Evolutionary conservation across 73 alveolate genomes (phyloP).

Genomic region (Stentor coeruleus): DNA sequence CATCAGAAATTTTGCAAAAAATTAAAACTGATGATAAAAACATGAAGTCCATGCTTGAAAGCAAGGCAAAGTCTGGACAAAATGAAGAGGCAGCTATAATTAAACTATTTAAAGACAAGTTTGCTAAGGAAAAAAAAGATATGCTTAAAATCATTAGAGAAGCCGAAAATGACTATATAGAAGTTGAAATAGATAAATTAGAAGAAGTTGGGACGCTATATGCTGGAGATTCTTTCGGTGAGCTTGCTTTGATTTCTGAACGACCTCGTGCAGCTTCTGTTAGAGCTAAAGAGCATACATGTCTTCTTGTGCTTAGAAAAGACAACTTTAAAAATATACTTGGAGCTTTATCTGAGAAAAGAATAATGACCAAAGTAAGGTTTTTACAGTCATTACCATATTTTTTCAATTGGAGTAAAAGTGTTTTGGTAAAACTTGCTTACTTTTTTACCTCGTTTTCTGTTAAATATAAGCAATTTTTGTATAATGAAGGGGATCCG

Average conservation of each 20-base stretch:
- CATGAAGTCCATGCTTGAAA: not conserved
- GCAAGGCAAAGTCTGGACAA: not conserved
- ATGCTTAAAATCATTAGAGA: not conserved
- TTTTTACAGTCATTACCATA: constrained; percentile 40
- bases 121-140: not conserved
- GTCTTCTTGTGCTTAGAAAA: constrained; percentile 31
- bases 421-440: constrained; percentile 39
- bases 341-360: constrained; percentile 43
- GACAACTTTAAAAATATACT: constrained; percentile 35
- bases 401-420: constrained; percentile 42
- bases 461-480: constrained; percentile 33
- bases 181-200: constrained; percentile 15
- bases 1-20: not conserved
- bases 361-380: constrained; percentile 22
- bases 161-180: not conserved
- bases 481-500: constrained; percentile 43
- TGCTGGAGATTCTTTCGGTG: constrained; percentile 67
- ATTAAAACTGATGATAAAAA: not conserved
- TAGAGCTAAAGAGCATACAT: constrained; percentile 35
- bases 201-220: constrained; percentile 30
- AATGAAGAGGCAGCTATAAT: not conserved
- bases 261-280: constrained; percentile 79
- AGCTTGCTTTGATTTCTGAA: constrained; percentile 73
- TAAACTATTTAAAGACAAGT: not conserved
- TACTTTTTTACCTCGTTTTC: constrained; percentile 27